A percentile compares a stretch with the other conserved stretches of the same genome.
phyloP scores from a whole-genome alignment of 108 stramenopile genomes.

The Schizochytrium sp. region DNA sequence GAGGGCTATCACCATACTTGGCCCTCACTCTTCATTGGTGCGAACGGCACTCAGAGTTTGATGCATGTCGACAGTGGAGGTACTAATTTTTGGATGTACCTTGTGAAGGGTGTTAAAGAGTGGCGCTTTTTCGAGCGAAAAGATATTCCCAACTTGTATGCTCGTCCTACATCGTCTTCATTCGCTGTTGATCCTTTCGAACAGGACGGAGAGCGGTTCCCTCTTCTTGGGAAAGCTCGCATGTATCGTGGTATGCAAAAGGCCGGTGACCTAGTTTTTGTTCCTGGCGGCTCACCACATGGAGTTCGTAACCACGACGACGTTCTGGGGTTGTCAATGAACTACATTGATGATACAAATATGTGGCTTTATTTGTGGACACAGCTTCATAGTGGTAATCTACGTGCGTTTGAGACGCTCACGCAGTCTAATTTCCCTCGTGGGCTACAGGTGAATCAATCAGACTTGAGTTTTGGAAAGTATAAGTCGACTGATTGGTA shows the following conservation, averaged over 20 bases:
- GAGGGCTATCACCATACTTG: constrained; percentile 31
- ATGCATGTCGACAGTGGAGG: constrained; percentile 59
- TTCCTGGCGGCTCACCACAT: constrained; percentile 47
- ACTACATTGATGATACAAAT: constrained; percentile 56
- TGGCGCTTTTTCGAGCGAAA: constrained; percentile 21
- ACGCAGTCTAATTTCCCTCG: constrained; percentile 9
- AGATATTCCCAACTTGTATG: constrained; percentile 14
- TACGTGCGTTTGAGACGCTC: neutral
- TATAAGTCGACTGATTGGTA: constrained; percentile 26
- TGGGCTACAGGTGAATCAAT: neutral
- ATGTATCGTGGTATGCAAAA: neutral
- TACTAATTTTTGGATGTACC: constrained; percentile 59
- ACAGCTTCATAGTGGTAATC: neutral
- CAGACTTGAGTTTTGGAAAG: neutral
- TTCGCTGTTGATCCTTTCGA: constrained; percentile 24
- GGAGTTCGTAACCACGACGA: constrained; percentile 39
- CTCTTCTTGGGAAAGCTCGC: neutral
- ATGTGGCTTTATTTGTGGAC: neutral
- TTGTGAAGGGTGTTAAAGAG: constrained; percentile 26
- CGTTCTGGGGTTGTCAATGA: constrained; percentile 18
- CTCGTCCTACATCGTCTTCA: neutral
- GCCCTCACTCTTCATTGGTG: constrained; percentile 59
- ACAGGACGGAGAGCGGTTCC: neutral
- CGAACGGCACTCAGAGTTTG: neutral
- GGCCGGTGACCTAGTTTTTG: constrained; percentile 49